phyloP scores from a whole-genome alignment of 805 yeast species.

The Hyphopichia homilentoma region DNA sequence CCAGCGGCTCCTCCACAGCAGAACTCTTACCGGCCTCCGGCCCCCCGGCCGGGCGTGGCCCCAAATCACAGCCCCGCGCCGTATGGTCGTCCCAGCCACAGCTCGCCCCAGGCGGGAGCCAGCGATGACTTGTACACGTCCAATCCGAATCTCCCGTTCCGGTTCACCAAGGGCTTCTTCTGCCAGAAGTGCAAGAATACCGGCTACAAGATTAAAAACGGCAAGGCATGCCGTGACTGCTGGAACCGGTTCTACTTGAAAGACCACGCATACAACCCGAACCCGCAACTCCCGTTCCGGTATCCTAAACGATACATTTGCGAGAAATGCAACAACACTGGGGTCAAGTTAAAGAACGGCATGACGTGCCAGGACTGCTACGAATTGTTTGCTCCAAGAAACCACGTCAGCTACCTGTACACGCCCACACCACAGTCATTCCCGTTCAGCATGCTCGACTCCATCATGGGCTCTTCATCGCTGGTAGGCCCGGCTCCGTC shows the following conservation, averaged over 20 bases:
- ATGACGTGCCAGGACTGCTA: conserved; percentile 68
- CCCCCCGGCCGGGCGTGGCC: conserved; percentile 12
- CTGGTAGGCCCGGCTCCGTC: too few relatives aligned
- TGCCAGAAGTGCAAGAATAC: conserved; percentile 34
- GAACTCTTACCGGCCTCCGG: conserved; percentile 6
- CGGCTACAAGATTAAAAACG: conserved; percentile 25
- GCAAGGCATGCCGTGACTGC: conserved; percentile 25
- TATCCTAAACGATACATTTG: conserved; percentile 66
- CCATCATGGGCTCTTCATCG: conserved; percentile 8
- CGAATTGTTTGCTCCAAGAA: conserved; percentile 53
- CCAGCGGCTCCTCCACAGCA: conserved; percentile 5
- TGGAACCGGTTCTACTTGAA: conserved; percentile 26
- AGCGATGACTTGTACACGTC: conserved; percentile 4
- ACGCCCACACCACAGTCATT: not conserved
- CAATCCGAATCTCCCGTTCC: conserved; percentile 22
- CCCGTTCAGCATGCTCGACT: conserved; percentile 2
- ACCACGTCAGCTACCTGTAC: conserved; percentile 8
- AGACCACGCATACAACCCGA: conserved; percentile 41
- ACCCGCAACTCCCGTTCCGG: conserved; percentile 53
- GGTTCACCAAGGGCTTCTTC: conserved; percentile 25
- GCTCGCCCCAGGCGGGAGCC: not conserved
- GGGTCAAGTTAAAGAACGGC: conserved; percentile 60
- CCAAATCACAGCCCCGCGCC: conserved; percentile 9
- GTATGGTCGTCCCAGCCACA: conserved; percentile 3
- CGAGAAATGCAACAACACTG: conserved; percentile 70